Evolutionary conservation across 345 rosid species (phyloP), one percentile per base, ranked within the genome.

Genomic region (Excoecaria cochinchinensis): DNA sequence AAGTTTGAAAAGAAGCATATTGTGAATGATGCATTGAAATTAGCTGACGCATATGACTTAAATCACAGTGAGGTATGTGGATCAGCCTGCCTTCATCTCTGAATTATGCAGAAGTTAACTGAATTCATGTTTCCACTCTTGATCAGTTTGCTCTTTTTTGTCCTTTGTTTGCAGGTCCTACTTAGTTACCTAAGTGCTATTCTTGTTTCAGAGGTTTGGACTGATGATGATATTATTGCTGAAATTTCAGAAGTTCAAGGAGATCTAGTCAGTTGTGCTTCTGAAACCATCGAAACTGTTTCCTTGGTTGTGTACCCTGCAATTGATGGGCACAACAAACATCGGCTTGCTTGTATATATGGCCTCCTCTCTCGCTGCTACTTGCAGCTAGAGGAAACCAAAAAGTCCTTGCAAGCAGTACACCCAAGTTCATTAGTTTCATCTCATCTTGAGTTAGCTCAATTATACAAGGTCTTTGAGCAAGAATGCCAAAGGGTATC

Each of bases 401-500:
- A 85, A 85, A 82, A 81, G 78, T 77, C 85, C 50, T 76, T 77
- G 61, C 81, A 83, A 56, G 67, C 76, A 44, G 53, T 68, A 7
- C 74, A 74, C 16, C 64, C 77, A 48, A 83, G 76, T 80, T 79
- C 75, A 74, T 73, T 85, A 6, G 59, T 72, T 73, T 75, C 69
- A 60, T 79, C 88, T 46, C 56, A 75, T 69, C 61, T 80, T 77
- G 80, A 81, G 59, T 78, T 86, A 72, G 82, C 90, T 74, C 84
- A 76, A 60, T 74, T 81, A 59, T 93, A 87, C 88, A 81, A 84
- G 78, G 78, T 87, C 58, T 78, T 91, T 65, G 84, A 87, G 85
- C 89, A 89, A 83, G 98, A 93, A 83, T 91, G 97, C 83, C 86
- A 58, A 63, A 87, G 90, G 82, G 89, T 95, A 75, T 89, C 97